Evolutionary conservation across 2,329 filamentous ascomycete genomes (phyloP).

Genomic region (Botryotinia calthae): DNA sequence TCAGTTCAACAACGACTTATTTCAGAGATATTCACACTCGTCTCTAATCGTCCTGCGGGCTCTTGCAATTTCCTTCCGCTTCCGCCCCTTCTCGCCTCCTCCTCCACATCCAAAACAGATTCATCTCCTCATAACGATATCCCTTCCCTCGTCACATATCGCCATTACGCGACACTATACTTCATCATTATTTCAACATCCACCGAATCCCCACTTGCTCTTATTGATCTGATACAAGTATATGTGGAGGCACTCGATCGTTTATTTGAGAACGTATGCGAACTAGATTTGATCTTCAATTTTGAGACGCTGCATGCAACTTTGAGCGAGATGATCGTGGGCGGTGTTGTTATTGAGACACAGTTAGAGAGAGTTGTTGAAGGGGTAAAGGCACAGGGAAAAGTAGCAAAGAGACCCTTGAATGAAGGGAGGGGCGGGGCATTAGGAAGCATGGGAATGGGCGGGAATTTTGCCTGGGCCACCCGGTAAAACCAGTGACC

Average conservation of each 20-base stretch:
- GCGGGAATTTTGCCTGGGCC: conserved; percentile 39
- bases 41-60: conserved; percentile 84
- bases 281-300: conserved; percentile 96
- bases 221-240: conserved; percentile 96
- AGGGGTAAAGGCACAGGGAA: conserved; percentile 74
- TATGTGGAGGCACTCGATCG: conserved; percentile 95
- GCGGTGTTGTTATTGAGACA: conserved; percentile 91
- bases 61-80: conserved; percentile 96
- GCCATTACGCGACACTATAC: conserved; percentile 95
- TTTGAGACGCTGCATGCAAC: conserved; percentile 95
- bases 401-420: conserved; percentile 74
- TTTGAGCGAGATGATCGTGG: conserved; percentile 90
- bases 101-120: conserved; percentile 66
- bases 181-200: conserved; percentile 98
- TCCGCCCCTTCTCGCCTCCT: conserved; percentile 61
- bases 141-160: conserved; percentile 93
- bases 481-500: conserved; percentile 30
- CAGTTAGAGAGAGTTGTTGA: conserved; percentile 83
- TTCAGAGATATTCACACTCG: conserved; percentile 93
- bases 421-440: conserved; percentile 60
- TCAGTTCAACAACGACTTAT: conserved; percentile 96
- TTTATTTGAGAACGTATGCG: conserved; percentile 97
- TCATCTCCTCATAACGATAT: conserved; percentile 74
- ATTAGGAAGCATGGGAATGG: conserved; percentile 41
- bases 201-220: conserved; percentile 89